These are phyloP conservation scores for Colletotrichum melonis DNA, from an alignment of 2,329 filamentous ascomycete genomes.

Conservation along the genomic window DNA sequence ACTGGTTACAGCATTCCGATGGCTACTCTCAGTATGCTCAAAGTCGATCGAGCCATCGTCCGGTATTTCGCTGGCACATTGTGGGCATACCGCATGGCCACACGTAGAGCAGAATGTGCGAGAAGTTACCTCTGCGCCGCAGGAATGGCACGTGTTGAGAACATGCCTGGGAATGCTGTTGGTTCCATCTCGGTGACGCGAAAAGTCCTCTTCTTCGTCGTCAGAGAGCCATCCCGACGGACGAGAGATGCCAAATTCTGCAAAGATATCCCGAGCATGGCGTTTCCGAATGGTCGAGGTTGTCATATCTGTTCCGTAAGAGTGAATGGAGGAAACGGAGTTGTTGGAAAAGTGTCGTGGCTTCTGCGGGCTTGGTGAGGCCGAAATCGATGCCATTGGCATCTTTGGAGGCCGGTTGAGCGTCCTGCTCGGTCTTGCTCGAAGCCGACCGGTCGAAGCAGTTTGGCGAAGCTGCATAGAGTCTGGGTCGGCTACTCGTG, in stretches of 20 bases:
- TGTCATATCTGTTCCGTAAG: constrained; percentile 41
- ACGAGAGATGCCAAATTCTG: constrained; percentile 56
- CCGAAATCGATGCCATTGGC: not conserved
- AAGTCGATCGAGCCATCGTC: constrained; percentile 27
- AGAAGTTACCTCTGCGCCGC: constrained; percentile 53
- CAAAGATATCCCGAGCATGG: constrained; percentile 60
- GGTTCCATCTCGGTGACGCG: constrained; percentile 43
- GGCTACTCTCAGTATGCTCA: not conserved
- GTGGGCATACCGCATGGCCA: constrained; percentile 61
- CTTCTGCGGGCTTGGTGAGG: not conserved
- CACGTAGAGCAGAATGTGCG: constrained; percentile 58
- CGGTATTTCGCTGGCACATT: constrained; percentile 54
- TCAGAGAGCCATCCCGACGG: constrained; percentile 60
- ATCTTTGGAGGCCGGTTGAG: not conserved
- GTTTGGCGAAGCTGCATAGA: constrained; percentile 14
- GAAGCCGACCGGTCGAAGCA: constrained; percentile 27
- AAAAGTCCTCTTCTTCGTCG: constrained; percentile 43
- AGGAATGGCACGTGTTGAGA: constrained; percentile 61
- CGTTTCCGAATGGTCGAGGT: constrained; percentile 50
- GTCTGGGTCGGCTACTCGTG: not conserved
- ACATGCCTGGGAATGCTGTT: constrained; percentile 43
- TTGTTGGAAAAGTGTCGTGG: constrained; percentile 16
- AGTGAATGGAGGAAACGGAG: constrained; percentile 30
- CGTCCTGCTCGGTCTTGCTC: not conserved
- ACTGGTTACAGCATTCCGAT: not conserved